Evolutionary conservation across 106 monocot genomes (phyloP).

Genomic region (Dendrobium nobile): DNA sequence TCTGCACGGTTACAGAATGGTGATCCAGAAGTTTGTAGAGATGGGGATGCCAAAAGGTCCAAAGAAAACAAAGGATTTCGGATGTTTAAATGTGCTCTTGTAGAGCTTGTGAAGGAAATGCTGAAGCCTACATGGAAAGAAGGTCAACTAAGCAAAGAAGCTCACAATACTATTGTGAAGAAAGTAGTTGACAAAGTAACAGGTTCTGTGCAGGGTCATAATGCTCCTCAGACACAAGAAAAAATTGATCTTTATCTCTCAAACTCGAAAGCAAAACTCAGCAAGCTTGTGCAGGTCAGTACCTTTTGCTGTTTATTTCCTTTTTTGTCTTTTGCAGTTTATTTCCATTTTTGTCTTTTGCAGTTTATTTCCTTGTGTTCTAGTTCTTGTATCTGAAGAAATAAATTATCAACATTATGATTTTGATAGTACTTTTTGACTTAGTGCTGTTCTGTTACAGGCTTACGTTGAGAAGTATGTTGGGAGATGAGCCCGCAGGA

Average conservation of each 20-base stretch:
- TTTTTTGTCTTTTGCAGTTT: too few species aligned
- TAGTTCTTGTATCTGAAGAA: too few species aligned
- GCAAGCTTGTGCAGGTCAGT: conserved; percentile 88
- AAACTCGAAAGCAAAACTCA: conserved; percentile 76
- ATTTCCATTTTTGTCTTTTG: too few species aligned
- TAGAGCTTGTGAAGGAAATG: conserved; percentile 82
- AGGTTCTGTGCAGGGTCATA: conserved; percentile 45
- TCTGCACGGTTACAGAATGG: conserved; percentile 12
- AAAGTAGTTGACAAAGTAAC: conserved; percentile 92
- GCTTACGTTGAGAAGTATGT: conserved; percentile 4
- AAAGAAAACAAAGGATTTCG: conserved; percentile 63
- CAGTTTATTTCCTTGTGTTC: too few species aligned
- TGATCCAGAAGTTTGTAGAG: conserved; percentile 23
- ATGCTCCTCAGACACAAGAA: conserved; percentile 74
- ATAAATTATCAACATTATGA: neutral
- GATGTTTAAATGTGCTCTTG: conserved; percentile 75
- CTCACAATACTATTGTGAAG: conserved; percentile 92
- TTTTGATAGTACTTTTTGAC: neutral
- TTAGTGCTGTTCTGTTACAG: neutral
- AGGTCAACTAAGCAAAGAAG: conserved; percentile 87
- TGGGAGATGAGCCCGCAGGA: neutral
- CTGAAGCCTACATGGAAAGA: conserved; percentile 91
- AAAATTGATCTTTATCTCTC: conserved; percentile 77
- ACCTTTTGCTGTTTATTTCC: neutral
- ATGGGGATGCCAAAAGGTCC: conserved; percentile 33